Base-by-base conservation (phyloP, 371 early-diverging fungal genomes). In the Syncephalastrum sp. region DNA sequence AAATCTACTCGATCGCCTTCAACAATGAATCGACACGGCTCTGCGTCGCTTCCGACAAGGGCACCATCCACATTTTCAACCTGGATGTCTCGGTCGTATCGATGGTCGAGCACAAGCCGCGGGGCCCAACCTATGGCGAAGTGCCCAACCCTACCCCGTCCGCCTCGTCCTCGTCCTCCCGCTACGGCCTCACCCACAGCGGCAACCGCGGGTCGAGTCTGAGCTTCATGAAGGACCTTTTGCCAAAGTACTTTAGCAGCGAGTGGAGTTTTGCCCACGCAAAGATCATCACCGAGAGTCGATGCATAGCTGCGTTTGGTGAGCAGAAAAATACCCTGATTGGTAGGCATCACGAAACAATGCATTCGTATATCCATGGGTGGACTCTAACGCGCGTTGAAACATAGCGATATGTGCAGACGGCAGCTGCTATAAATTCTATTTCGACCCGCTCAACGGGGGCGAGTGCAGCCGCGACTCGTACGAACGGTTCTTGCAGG, bases 201-300 rank as follows among this genome's bases (percentile, higher is more conserved):
- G 80, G 80, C 0, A 80, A 80, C 42, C 60, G 77, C 10, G 80
- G 73, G 16, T 70, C 71, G 48, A 67, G 89, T 53, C 72, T 97
- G 0, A 86, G 90, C 44, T 95, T 94, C 58, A 87, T 97, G 86
- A 91, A 95, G 67, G 92, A 93, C 45, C 59, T 93, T 14, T 66
- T 97, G 57, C 95, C 94, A 17, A 93, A 93, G 65, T 96, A 97
- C 66, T 95, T 97, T 76, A 89, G 91, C 16, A 92, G 92, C 14
- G 93, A 93, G 60, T 95, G 95, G 94, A 88, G 90, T 10, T 97
- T 95, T 82, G 94, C 95, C 4, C 88, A 93, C 60, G 93, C 89
- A 54, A 82, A 87, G 50, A 78, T 96, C 10, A 84, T 88, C 15
- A 83, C 82, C 4, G 93, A 93, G 59, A 83, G 83, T 55, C 82